Evolutionary conservation across 2,329 filamentous ascomycete species (phyloP), one percentile per base, ranked within the genome.

Genomic region (Septoria petroselini): DNA sequence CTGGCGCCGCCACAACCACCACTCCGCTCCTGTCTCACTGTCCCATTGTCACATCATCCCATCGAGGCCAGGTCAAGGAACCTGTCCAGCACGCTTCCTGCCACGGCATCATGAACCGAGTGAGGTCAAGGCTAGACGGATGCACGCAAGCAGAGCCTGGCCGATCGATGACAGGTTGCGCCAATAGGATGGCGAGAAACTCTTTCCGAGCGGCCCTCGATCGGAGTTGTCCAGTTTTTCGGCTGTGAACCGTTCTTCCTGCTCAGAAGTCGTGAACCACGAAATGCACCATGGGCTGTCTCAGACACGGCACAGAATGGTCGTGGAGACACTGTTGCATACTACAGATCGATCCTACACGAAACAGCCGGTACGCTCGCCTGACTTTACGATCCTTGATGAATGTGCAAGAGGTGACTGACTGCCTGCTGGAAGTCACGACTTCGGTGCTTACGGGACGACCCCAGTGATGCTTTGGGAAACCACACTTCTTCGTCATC

Each of bases 1-100:
- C 27, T 31, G 43, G 43, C 43, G 43, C 31, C 42, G 42, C 43
- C 43, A 47, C 43, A 40, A 21, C 23, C 34, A n/a, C 15, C 21
- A 1, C 14, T 35, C 33, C n/a, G 9, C 15, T 38, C 15, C 9
- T 44, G 12, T 45, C 31, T 34, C 31, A 37, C 27, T 27, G 30
- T 29, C 19, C 7, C 41, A 12, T 33, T 12, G 27, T 17, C 15
- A 33, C 29, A 8, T 19, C 41, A 21, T 33, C 15, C n/a, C 27
- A 23, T 9, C 11, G 25, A 43, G 34, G 29, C 15, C 41, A 44
- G 18, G 33, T 14, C 41, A 18, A n/a, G n/a, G n/a, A n/a, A n/a
- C n/a, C n/a, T n/a, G n/a, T 34, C 41, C 41, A 43, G 15, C 18
- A 19, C 18, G 25, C 7, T 19, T 11, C 15, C 19, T 15, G 29